phyloP scores from a whole-genome alignment of 2,329 filamentous ascomycete genomes.

The Penicillium sp. region DNA sequence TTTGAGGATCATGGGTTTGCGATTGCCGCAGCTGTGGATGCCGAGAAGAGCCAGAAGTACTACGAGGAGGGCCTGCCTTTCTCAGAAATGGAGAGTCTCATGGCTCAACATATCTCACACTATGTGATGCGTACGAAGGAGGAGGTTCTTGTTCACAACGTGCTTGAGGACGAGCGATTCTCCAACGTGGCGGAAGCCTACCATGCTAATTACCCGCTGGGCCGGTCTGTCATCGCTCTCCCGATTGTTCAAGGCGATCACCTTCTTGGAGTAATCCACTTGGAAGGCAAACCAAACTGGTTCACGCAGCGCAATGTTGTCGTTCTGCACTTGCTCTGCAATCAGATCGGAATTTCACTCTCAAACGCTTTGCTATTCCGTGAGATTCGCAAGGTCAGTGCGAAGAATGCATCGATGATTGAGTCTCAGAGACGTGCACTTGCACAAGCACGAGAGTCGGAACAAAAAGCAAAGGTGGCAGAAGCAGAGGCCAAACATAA shows the following conservation, averaged over 20 bases:
- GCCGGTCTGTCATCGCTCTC: slow-evolving; percentile 60
- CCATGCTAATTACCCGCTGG: slow-evolving; percentile 54
- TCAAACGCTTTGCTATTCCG: slow-evolving; percentile 64
- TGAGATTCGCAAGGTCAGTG: slow-evolving; percentile 60
- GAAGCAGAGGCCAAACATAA: slow-evolving; percentile 64
- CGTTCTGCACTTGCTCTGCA: slow-evolving; percentile 57
- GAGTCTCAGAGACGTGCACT: slow-evolving; percentile 64
- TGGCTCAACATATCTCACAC: slow-evolving; percentile 60
- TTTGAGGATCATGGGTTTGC: slow-evolving; percentile 59
- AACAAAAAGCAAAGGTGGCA: slow-evolving; percentile 63
- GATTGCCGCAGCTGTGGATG: slow-evolving; percentile 60
- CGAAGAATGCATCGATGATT: slow-evolving; percentile 64
- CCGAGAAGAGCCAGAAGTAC: slow-evolving; percentile 54
- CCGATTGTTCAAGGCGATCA: slow-evolving; percentile 61
- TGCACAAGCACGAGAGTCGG: slow-evolving; percentile 59
- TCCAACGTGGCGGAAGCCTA: slow-evolving; percentile 60
- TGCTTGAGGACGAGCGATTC: slow-evolving; percentile 64
- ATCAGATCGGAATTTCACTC: slow-evolving; percentile 63
- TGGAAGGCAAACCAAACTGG: slow-evolving; percentile 62
- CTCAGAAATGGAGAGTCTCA: slow-evolving; percentile 56
- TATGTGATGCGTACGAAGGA: slow-evolving; percentile 63
- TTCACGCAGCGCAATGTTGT: slow-evolving; percentile 60
- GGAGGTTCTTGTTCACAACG: slow-evolving; percentile 61
- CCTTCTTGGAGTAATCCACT: slow-evolving; percentile 60
- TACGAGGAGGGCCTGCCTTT: slow-evolving; percentile 57